Percentiles rank a stretch among this genome's conserved stretches.
Evolutionary conservation across 352 stramenopile genomes (phyloP).

Genomic region (Pythium oligandrum): DNA sequence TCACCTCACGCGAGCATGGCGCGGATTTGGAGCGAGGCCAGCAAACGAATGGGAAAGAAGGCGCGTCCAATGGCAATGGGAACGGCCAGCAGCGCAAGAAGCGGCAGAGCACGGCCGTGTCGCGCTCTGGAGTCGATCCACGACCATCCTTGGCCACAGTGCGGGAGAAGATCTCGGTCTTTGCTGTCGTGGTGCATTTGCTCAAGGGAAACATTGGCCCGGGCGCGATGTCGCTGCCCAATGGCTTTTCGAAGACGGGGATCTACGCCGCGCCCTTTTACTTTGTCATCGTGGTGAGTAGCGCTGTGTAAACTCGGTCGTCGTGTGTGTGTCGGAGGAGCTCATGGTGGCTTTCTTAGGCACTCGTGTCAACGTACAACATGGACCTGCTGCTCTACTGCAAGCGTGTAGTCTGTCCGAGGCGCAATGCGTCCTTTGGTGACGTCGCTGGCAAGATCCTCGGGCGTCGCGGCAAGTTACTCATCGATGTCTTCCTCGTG

Average conservation of each 20-base stretch:
- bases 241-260: constrained; percentile 69
- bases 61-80: too few relatives aligned
- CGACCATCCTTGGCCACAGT: neutral
- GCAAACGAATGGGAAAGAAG: too few relatives aligned
- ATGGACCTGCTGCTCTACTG: constrained; percentile 74
- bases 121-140: too few relatives aligned
- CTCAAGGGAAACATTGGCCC: constrained; percentile 77
- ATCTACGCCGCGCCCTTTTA: constrained; percentile 52
- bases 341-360: constrained; percentile 20
- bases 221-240: constrained; percentile 73
- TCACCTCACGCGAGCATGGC: too few relatives aligned
- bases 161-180: constrained; percentile 47
- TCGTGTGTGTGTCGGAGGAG: neutral
- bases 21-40: too few relatives aligned
- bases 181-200: constrained; percentile 58
- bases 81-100: too few relatives aligned
- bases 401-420: constrained; percentile 56
- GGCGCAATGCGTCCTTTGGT: constrained; percentile 57
- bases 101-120: too few relatives aligned
- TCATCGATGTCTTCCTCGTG: constrained; percentile 79
- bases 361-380: constrained; percentile 76
- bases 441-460: constrained; percentile 65
- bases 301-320: neutral
- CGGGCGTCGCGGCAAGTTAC: constrained; percentile 46
- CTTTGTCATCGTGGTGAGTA: constrained; percentile 52